These are phyloP conservation scores for Trametes hirsuta DNA, from an alignment of 1,284 basidiomycete species.

Conservation along the genomic window DNA sequence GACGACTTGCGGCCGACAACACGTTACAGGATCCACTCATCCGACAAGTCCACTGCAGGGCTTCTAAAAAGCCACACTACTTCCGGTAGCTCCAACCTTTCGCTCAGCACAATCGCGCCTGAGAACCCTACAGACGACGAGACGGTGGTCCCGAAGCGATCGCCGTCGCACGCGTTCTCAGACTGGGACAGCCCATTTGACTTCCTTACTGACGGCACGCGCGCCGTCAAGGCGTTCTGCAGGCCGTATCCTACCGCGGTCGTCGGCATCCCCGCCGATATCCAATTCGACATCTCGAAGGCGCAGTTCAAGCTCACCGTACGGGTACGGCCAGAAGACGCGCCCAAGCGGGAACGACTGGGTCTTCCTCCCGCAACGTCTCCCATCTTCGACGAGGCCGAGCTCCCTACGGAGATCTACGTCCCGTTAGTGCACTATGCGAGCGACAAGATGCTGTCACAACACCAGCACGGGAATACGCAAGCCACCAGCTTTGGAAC, in stretches of 20 bases:
- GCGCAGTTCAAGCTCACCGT: constrained; percentile 72
- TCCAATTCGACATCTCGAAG: constrained; percentile 79
- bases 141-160: constrained; percentile 14
- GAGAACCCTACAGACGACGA: constrained; percentile 16
- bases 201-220: constrained; percentile 80
- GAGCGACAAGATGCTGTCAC: constrained; percentile 41
- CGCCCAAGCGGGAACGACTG: constrained; percentile 26
- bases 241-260: constrained; percentile 80
- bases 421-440: constrained; percentile 91
- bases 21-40: constrained; percentile 30
- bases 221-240: constrained; percentile 82
- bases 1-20: constrained; percentile 64
- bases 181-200: constrained; percentile 54
- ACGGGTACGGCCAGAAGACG: constrained; percentile 59
- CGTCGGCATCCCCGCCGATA: constrained; percentile 67
- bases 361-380: constrained; percentile 21
- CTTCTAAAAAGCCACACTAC: constrained; percentile 32
- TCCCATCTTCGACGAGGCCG: constrained; percentile 37
- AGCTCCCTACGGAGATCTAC: constrained; percentile 81
- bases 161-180: constrained; percentile 10
- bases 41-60: constrained; percentile 37
- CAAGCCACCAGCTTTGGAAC: constrained; percentile 12
- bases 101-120: constrained; percentile 36
- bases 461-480: constrained; percentile 6
- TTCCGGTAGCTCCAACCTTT: constrained; percentile 36